Evolutionary conservation across 108 stramenopile species (phyloP), one percentile per base, ranked within the genome.

Genomic region (Asterionellopsis glacialis): DNA sequence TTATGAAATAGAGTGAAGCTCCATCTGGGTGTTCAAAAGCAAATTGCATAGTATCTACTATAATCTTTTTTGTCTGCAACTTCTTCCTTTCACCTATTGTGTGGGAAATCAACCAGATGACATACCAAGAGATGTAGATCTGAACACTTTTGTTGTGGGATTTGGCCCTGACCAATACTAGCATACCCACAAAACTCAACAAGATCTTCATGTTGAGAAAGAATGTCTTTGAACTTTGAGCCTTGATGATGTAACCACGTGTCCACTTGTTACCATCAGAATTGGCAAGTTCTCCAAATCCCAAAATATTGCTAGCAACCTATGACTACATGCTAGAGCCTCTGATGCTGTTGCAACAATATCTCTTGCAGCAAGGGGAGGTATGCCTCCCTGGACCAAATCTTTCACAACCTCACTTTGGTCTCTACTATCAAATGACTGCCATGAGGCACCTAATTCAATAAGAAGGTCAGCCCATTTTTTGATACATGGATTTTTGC

Each of bases 11-110:
- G 22, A 75, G 58, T 2, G 68, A 66, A 16, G 74, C 74, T 11
- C 51, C 58, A n/a, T 65, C 64, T 16, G 64, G 74, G 43, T 70
- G 53, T 13, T 56, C n/a, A 51, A 66, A 70, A 9, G 69, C 74
- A 49, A 75, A 75, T 0, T 68, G 61, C 74, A 75, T 67, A 10
- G 74, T 64, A 33, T 75, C 69, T 11, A 75, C 74, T 50, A 75
- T 75, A 27, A 75, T 70, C 74, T 70, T 75, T n/a, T 24, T 75
- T 75, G 47, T 75, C 74, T 44, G 65, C 74, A 6, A 75, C 74
- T 39, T 75, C 74, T 39, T 75, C 74, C 55, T 70, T 70, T 21
- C 74, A 33, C 15, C 68, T 64, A 33, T 27, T 15, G 40, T 70
- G 74, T 10, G 74, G 68, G 47, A 57, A 70, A 51, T 75, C 74